Evolutionary conservation across 345 rosid species (phyloP).

Genomic region (Rhizophora apiculata): DNA sequence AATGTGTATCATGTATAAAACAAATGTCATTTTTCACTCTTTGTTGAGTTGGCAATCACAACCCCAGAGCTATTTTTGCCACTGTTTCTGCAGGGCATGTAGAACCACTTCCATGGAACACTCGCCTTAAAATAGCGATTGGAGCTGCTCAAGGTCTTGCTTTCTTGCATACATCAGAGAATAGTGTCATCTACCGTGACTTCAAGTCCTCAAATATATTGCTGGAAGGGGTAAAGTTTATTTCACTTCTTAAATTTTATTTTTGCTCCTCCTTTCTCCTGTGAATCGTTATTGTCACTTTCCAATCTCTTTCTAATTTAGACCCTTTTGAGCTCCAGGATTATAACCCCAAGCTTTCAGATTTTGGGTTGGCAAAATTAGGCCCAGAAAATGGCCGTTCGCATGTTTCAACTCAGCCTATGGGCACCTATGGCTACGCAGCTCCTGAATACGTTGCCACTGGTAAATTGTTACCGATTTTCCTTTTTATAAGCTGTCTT

Average conservation of each 20-base stretch:
- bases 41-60: too few relatives aligned
- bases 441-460: slow-evolving; percentile 86
- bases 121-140: slow-evolving; percentile 58
- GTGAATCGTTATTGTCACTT: neutral
- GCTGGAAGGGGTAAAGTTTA: slow-evolving; percentile 53
- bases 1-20: too few relatives aligned
- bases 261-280: neutral
- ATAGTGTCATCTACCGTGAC: slow-evolving; percentile 82
- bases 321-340: slow-evolving; percentile 30
- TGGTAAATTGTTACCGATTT: slow-evolving; percentile 31
- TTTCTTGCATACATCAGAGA: slow-evolving; percentile 69
- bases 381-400: slow-evolving; percentile 70
- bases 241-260: neutral
- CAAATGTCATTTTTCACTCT: neutral
- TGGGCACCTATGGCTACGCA: slow-evolving; percentile 86
- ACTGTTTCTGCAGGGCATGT: slow-evolving; percentile 41
- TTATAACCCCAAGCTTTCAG: slow-evolving; percentile 72
- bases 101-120: slow-evolving; percentile 57
- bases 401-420: slow-evolving; percentile 62
- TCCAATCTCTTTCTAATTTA: neutral
- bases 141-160: slow-evolving; percentile 80
- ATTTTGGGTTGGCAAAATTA: slow-evolving; percentile 72
- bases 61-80: neutral
- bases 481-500: too few relatives aligned
- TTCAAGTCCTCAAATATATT: slow-evolving; percentile 83